Conservation (phyloP, 345 rosid species). For the Physaria fendleri region DNA sequence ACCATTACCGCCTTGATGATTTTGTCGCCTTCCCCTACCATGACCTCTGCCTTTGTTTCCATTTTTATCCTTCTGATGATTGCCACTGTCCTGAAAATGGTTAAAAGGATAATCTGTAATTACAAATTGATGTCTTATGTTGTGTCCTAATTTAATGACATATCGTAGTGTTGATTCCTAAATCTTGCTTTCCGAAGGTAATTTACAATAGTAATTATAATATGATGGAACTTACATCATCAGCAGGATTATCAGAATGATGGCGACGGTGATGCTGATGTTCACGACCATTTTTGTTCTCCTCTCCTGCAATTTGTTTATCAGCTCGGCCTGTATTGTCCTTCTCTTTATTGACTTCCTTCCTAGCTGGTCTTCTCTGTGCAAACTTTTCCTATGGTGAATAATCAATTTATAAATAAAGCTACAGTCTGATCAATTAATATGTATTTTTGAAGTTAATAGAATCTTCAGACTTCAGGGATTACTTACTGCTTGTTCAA, state of each 20-base stretch:
- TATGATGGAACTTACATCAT: constrained; percentile 41
- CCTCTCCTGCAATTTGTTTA: constrained; percentile 45
- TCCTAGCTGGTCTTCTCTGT: constrained; percentile 59
- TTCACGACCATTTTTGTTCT: constrained; percentile 39
- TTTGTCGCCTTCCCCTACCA: constrained; percentile 51
- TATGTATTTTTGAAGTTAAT: background rate
- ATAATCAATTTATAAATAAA: background rate
- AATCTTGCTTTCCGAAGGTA: background rate
- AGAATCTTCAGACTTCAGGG: background rate
- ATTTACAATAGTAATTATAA: background rate
- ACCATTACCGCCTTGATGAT: constrained; percentile 44
- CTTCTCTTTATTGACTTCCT: constrained; percentile 50
- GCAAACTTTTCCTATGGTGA: constrained; percentile 44
- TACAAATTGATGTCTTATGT: background rate
- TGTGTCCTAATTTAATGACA: background rate
- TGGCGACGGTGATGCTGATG: constrained; percentile 31
- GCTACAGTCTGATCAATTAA: constrained; percentile 2
- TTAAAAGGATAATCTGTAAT: background rate
- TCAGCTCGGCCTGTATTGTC: constrained; percentile 33
- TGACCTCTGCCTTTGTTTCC: constrained; percentile 43
- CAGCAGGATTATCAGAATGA: constrained; percentile 48
- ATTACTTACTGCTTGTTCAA: constrained; percentile 49
- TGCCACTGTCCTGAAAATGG: constrained; percentile 43
- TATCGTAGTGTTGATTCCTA: background rate
- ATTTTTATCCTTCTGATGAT: constrained; percentile 34